Conservation (phyloP, 768 basidiomycete species). For the Hygrophorus pudorinus region DNA sequence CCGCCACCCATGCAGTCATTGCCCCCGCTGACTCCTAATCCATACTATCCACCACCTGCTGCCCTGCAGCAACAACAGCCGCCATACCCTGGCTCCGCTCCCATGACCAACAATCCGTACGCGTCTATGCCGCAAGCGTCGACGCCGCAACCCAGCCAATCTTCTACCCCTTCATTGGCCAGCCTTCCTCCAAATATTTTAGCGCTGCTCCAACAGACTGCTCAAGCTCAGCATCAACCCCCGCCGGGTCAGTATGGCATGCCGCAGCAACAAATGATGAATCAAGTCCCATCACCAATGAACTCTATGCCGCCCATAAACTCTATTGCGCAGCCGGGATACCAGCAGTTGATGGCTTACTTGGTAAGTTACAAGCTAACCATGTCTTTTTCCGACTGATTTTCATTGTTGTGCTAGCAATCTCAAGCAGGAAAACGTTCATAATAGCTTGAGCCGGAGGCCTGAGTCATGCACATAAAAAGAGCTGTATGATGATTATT, state of each 20-base stretch:
- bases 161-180: constrained; percentile 23
- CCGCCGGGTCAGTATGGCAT: constrained; percentile 26
- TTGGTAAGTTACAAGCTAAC: constrained; percentile 33
- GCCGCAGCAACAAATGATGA: constrained; percentile 34
- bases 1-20: constrained; percentile 27
- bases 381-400: background rate
- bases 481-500: no score
- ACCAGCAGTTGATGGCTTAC: constrained; percentile 63
- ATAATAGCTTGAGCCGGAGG: background rate
- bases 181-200: constrained; percentile 60
- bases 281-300: constrained; percentile 29
- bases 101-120: constrained; percentile 14
- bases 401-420: background rate
- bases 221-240: constrained; percentile 38
- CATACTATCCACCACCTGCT: constrained; percentile 37
- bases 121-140: constrained; percentile 20
- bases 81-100: constrained; percentile 24
- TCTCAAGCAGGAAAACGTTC: background rate
- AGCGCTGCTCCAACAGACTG: constrained; percentile 41
- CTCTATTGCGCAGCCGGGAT: constrained; percentile 29
- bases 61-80: constrained; percentile 20
- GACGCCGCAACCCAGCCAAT: constrained; percentile 25
- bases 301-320: constrained; percentile 29
- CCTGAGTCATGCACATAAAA: background rate
- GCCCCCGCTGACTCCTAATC: constrained; percentile 18